These are phyloP conservation scores for Pleurotus giganteus DNA, from an alignment of 768 basidiomycete species.

Conservation along the genomic window DNA sequence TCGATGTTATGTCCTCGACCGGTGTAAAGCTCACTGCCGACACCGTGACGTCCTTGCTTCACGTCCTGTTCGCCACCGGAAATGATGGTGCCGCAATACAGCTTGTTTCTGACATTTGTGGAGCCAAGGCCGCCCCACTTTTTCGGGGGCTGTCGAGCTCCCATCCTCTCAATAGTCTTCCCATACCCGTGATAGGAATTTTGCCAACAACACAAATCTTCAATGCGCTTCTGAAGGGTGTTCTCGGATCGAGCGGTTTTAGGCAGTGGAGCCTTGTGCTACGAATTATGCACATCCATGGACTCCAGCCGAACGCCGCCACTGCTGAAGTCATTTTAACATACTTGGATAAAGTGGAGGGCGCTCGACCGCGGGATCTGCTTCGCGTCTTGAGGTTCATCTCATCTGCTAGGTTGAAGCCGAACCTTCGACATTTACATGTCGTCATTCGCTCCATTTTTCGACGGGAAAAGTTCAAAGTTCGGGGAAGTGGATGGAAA, in stretches of 20 bases:
- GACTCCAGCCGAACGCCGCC: slow-evolving; percentile 48
- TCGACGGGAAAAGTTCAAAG: slow-evolving; percentile 47
- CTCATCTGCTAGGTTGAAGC: slow-evolving; percentile 36
- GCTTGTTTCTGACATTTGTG: slow-evolving; percentile 48
- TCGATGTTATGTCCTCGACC: slow-evolving; percentile 42
- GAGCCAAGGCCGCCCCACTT: slow-evolving; percentile 24
- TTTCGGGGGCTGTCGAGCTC: slow-evolving; percentile 22
- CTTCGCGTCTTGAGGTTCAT: slow-evolving; percentile 45
- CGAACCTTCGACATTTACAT: slow-evolving; percentile 58
- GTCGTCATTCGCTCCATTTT: slow-evolving; percentile 50
- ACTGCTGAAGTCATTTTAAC: slow-evolving; percentile 57
- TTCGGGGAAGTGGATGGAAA: slow-evolving; percentile 47
- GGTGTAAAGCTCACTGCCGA: slow-evolving; percentile 44
- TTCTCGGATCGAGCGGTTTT: slow-evolving; percentile 49
- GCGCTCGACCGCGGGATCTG: slow-evolving; percentile 43
- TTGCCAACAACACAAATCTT: slow-evolving; percentile 47
- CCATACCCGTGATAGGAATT: slow-evolving; percentile 28
- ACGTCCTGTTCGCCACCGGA: slow-evolving; percentile 49
- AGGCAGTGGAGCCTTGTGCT: slow-evolving; percentile 43
- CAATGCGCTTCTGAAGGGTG: slow-evolving; percentile 57
- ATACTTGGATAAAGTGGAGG: slow-evolving; percentile 44
- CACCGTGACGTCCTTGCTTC: slow-evolving; percentile 52
- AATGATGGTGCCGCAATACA: slow-evolving; percentile 48
- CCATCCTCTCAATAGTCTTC: slow-evolving; percentile 19
- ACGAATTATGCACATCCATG: slow-evolving; percentile 50